Evolutionary conservation across 257 asterid genomes (phyloP).

Genomic region (Lavandula angustifolia): DNA sequence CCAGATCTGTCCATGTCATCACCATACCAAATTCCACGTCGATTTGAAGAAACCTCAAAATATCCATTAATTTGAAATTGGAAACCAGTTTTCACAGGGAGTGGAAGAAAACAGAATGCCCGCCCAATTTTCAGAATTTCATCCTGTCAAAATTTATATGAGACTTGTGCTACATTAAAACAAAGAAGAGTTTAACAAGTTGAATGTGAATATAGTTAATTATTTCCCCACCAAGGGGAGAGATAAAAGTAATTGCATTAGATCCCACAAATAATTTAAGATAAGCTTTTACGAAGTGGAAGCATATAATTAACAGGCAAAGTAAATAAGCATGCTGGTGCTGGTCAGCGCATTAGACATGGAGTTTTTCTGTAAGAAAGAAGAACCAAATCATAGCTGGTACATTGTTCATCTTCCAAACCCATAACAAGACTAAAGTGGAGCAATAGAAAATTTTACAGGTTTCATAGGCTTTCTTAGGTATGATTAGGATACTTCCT

Average conservation of each 20-base stretch:
- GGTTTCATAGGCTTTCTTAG: slow-evolving; percentile 8
- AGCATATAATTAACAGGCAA: slow-evolving; percentile 17
- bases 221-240: slow-evolving; percentile 17
- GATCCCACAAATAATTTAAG: slow-evolving; percentile 13
- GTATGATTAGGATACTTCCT: slow-evolving; percentile 1
- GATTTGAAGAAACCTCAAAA: slow-evolving; percentile 95
- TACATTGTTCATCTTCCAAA: slow-evolving; percentile 25
- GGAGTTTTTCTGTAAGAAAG: not conserved
- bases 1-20: slow-evolving; percentile 99
- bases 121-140: slow-evolving; percentile 63
- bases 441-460: slow-evolving; percentile 14
- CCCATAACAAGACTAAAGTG: slow-evolving; percentile 16
- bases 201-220: slow-evolving; percentile 12
- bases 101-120: slow-evolving; percentile 95
- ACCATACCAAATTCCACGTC: slow-evolving; percentile 99
- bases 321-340: not conserved
- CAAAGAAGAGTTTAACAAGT: slow-evolving; percentile 21
- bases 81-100: slow-evolving; percentile 94
- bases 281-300: slow-evolving; percentile 22
- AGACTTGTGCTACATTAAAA: slow-evolving; percentile 27
- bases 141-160: slow-evolving; percentile 50
- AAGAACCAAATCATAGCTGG: slow-evolving; percentile 6
- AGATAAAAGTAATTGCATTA: slow-evolving; percentile 13
- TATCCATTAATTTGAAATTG: slow-evolving; percentile 80
- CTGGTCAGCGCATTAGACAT: slow-evolving; percentile 25